Base-by-base conservation (phyloP, 164 flowering plant species). In the Euptelea pleiosperma region DNA sequence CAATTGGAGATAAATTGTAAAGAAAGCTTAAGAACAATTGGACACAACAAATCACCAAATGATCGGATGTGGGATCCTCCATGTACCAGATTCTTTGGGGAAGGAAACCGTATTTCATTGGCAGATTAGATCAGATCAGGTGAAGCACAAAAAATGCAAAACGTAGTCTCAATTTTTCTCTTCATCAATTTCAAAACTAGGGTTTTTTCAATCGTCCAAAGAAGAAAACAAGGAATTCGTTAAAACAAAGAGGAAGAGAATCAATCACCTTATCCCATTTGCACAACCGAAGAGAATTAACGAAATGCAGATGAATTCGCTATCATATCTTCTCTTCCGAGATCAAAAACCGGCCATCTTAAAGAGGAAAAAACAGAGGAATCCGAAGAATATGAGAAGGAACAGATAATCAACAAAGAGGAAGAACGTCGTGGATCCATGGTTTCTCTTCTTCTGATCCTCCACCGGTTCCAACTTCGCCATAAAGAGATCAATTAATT, bases 321-420 rank as follows among this genome's bases (percentile, higher is more conserved):
- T 34, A 6, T n/a, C 11, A 31, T n/a, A 31, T 3, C 33, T 52
- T n/a, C 14, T 1, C 6, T n/a, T 49, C 7, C 18, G 16, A 45
- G 50, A 62, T 79, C 71, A 81, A 47, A 70, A 0, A 3, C 76
- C 80, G 35, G 70, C 6, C 36, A 82, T 25, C 57, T 78, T 79
- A 65, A 59, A 58, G 63, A 85, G 52, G 42, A 83, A 58, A 64
- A 62, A 82, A 43, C 59, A 52, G 63, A 82, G 82, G 61, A 85
- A 73, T 8, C 61, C 71, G 45, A 85, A 54, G 68, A 85, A 82
- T 24, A 85, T 61, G 65, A 60, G 41, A 59, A 85, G 67, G 70
- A 83, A 85, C 21, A 83, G 65, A 62, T 81, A 83, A 66, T 85
- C 91, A 0, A 83, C 63, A 55, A 81, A 57, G 18, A 83, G 72